phyloP scores from a whole-genome alignment of 2,329 filamentous ascomycete genomes.

The Diaporthe eres region DNA sequence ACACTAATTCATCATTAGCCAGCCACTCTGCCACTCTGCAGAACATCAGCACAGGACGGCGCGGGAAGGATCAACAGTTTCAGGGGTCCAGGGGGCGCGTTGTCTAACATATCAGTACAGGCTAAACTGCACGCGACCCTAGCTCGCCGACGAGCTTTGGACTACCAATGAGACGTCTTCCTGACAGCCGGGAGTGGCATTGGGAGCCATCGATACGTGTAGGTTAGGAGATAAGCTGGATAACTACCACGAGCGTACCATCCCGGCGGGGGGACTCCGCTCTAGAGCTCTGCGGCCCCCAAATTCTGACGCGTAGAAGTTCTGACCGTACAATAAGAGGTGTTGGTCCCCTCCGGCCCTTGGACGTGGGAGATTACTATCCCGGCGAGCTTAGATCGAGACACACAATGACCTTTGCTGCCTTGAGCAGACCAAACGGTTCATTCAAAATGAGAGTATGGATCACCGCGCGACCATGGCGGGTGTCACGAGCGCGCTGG shows the following conservation, averaged over 20 bases:
- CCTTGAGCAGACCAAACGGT: background rate
- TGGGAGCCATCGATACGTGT: background rate
- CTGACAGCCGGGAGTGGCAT: background rate
- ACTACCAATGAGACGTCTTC: background rate
- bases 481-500: background rate
- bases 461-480: background rate
- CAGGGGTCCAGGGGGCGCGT: background rate
- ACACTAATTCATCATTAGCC: background rate
- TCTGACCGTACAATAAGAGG: background rate
- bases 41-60: too few species aligned
- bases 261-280: background rate
- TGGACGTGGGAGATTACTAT: background rate
- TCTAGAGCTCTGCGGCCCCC: too few species aligned
- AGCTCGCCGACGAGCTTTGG: background rate
- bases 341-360: background rate
- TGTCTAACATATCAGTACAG: slow-evolving; percentile 6
- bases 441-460: slow-evolving; percentile 4
- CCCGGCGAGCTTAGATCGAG: background rate
- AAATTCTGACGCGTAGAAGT: slow-evolving; percentile 3
- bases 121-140: background rate
- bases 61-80: slow-evolving; percentile 6
- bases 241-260: background rate
- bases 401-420: background rate
- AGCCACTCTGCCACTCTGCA: slow-evolving; percentile 1
- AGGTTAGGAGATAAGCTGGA: background rate